These are phyloP conservation scores for Medicago ruthenica DNA, from an alignment of 306 rosid species.

Conservation along the genomic window DNA sequence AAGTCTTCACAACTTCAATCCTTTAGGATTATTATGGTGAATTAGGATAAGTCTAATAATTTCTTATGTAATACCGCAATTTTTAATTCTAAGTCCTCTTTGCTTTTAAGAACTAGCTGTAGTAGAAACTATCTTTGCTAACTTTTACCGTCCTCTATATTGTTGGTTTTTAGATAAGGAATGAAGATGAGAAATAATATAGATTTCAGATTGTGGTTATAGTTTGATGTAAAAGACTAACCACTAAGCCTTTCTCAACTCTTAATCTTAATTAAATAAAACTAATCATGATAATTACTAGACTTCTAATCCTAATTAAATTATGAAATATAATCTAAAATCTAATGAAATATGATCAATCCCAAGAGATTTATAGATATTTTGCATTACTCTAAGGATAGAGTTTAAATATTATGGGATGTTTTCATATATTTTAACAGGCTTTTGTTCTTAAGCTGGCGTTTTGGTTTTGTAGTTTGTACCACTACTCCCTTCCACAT, in stretches of 20 bases:
- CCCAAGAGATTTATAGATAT: not conserved
- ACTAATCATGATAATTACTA: not conserved
- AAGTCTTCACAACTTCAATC: not conserved
- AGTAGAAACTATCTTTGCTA: constrained; percentile 12
- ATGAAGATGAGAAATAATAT: not conserved
- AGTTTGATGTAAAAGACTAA: constrained; percentile 1
- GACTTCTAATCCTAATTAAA: constrained; percentile 1
- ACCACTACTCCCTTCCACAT: not conserved
- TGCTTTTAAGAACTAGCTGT: constrained; percentile 9
- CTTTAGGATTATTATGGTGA: constrained; percentile 24
- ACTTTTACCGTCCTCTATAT: not conserved
- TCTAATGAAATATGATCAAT: not conserved
- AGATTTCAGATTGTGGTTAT: not conserved
- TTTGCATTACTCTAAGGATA: not conserved
- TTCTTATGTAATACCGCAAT: constrained; percentile 15
- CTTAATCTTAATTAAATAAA: not conserved
- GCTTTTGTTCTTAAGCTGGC: not conserved
- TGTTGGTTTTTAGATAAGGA: constrained; percentile 9
- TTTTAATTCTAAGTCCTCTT: constrained; percentile 9
- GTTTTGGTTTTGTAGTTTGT: constrained; percentile 4
- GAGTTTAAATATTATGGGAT: not conserved
- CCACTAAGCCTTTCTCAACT: not conserved
- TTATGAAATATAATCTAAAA: not conserved
- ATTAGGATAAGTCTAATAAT: not conserved
- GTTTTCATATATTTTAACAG: constrained; percentile 6